phyloP scores from a whole-genome alignment of 2,329 filamentous ascomycete genomes.

The Alternaria infectoria region DNA sequence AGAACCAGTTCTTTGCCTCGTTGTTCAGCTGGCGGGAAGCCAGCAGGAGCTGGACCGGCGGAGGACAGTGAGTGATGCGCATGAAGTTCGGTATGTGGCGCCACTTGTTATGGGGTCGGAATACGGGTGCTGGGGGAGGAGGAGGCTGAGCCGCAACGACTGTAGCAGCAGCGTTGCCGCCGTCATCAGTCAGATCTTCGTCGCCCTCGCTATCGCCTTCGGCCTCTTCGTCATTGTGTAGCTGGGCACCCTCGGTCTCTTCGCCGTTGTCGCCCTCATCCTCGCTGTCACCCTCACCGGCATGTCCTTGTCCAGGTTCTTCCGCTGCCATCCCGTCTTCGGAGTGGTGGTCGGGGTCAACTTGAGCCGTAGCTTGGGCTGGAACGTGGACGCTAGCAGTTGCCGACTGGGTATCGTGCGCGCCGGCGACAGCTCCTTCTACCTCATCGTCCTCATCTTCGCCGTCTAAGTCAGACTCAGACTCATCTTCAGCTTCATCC shows the following conservation, averaged over 20 bases:
- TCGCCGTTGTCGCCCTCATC: neutral
- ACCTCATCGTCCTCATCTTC: slow-evolving; percentile 2
- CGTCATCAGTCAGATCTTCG: slow-evolving; percentile 8
- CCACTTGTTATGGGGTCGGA: slow-evolving; percentile 36
- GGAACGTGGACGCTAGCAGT: neutral
- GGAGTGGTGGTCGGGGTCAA: neutral
- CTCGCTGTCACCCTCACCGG: neutral
- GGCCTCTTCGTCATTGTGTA: neutral
- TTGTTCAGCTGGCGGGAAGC: slow-evolving; percentile 35
- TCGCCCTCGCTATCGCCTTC: neutral
- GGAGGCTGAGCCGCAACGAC: slow-evolving; percentile 1
- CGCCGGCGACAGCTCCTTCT: neutral
- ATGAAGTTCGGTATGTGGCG: slow-evolving; percentile 45
- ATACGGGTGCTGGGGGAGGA: slow-evolving; percentile 11
- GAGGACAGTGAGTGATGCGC: slow-evolving; percentile 38
- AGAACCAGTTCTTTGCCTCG: slow-evolving; percentile 44
- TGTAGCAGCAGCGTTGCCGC: slow-evolving; percentile 1
- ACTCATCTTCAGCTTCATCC: neutral
- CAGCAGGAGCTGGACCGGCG: slow-evolving; percentile 38
- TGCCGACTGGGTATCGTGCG: neutral
- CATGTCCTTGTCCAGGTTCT: neutral
- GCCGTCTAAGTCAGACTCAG: neutral
- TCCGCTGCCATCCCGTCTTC: slow-evolving; percentile 1
- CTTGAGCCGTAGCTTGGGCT: neutral
- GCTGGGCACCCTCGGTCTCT: neutral